Base-by-base conservation (phyloP, 257 asterid species). In the Petrea volubilis region DNA sequence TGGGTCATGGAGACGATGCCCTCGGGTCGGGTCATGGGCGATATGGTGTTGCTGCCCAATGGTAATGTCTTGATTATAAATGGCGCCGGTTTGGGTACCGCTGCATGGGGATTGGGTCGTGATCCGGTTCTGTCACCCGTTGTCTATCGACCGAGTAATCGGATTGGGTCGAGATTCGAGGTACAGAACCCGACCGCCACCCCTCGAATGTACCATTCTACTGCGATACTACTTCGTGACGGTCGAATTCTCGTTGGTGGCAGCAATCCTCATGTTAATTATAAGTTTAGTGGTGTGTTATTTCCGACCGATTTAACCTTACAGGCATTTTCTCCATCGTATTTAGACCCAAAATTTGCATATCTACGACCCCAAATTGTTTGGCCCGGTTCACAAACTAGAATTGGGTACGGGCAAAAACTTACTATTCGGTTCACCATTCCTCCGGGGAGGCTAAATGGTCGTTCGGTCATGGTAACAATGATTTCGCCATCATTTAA, bases 121-220 rank as follows among this genome's bases (percentile, higher is more conserved):
- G 21, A 71, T 4, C 81, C 82, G 5, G 68, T 52, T 9, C 3
- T 67, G 8, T 18, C 60, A 9, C 78, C 82, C 1, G 50, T 77
- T 29, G 52, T 78, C 46, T 72, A 78, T 21, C 40, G 51, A 6
- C 83, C 87, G 0, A 60, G 71, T 15, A 67, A 67, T 18, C 28
- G 7, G 1, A 2, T 18, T 15, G 84, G 87, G 33, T 78, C 79
- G 4, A 68, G 86, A 23, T 86, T 86, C 31, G 83, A 72, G 68
- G 67, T 56, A 0, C 89, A 69, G n/a, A 75, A 40, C 25, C 79
- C 89, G 17, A 79, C 43, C 6, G 8, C 69, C 18, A 77, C 27
- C 0, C 87, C 92, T 0, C 60, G 92, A 28, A 75, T 83, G 89
- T 86, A 86, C 72, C 91, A 86, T 64, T 86, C 91, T 0, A 20